Evolutionary conservation across 495 filamentous ascomycete genomes (phyloP).

Genomic region (Tuber melanosporum): DNA sequence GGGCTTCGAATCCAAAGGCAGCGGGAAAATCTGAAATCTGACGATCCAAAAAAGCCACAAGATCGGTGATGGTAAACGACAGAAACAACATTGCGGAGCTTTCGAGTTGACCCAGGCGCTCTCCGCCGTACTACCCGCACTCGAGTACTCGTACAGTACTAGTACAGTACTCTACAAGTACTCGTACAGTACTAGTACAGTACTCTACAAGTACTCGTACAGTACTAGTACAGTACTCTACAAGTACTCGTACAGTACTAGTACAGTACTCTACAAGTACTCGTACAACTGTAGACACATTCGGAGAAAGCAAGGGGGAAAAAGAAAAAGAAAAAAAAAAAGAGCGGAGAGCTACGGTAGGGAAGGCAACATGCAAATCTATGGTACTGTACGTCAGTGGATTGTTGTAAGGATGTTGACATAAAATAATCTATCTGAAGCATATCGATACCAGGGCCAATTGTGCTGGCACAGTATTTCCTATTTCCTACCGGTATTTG

Average conservation of each 20-base stretch:
- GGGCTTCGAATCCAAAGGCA: conserved; percentile 11
- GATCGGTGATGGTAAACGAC: background rate
- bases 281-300: background rate
- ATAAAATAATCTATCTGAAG: background rate
- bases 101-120: background rate
- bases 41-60: background rate
- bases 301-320: background rate
- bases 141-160: too few relatives aligned
- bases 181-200: too few relatives aligned
- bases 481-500: too few relatives aligned
- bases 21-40: conserved; percentile 1
- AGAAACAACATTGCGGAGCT: background rate
- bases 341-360: background rate
- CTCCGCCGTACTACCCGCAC: background rate
- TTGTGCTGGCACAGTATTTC: background rate
- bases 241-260: too few relatives aligned
- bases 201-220: background rate
- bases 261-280: background rate
- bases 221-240: background rate
- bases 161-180: background rate
- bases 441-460: background rate
- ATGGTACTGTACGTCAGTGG: background rate
- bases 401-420: background rate
- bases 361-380: background rate
- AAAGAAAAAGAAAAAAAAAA: background rate